phyloP scores from a whole-genome alignment of 805 yeast species.

The Monosporozyma unispora region DNA sequence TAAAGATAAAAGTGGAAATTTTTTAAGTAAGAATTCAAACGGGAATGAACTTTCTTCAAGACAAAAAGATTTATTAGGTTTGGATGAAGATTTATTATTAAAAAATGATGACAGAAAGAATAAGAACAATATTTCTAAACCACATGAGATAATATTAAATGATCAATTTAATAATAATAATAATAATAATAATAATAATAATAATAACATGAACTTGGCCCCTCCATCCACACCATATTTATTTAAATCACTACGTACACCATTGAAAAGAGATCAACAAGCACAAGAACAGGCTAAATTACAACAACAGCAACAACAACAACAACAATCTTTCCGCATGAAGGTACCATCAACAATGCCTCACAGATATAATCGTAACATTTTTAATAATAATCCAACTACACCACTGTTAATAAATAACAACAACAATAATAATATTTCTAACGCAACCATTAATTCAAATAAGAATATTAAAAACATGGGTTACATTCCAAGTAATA shows the following conservation, averaged over 20 bases:
- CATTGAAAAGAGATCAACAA: constrained; percentile 14
- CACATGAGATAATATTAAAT: constrained; percentile 10
- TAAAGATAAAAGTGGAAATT: constrained; percentile 19
- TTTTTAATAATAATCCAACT: not conserved
- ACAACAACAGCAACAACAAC: constrained; percentile 7
- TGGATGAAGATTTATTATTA: constrained; percentile 7
- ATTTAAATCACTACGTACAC: constrained; percentile 24
- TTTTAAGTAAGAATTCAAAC: not conserved
- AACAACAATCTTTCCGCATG: constrained; percentile 14
- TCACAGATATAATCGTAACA: not conserved
- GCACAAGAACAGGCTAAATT: not conserved
- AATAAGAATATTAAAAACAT: constrained; percentile 2
- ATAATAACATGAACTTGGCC: not conserved
- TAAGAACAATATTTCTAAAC: constrained; percentile 6
- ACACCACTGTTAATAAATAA: not conserved
- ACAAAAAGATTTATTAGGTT: constrained; percentile 31
- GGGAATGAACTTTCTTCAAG: constrained; percentile 16
- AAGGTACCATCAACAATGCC: constrained; percentile 18
- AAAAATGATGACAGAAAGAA: not conserved
- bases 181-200: not conserved
- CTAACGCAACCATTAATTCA: not conserved
- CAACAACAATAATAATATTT: not conserved
- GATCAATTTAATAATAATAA: not conserved
- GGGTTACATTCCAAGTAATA: constrained; percentile 30
- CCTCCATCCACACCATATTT: constrained; percentile 18